Base-by-base conservation (phyloP, 106 monocot genomes). In the Hemerocallis citrina region DNA sequence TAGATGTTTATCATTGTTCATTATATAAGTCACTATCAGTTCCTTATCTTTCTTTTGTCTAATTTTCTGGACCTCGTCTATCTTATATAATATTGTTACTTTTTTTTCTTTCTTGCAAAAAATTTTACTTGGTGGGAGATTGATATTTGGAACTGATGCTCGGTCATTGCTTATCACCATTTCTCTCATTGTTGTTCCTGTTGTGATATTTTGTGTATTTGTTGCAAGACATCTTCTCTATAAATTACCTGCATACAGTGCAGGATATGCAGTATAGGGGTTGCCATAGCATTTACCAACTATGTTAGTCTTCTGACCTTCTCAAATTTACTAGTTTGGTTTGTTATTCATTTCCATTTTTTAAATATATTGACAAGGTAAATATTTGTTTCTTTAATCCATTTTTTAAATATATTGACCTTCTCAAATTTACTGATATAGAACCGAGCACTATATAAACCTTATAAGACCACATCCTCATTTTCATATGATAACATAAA, bases 121-220 rank as follows among this genome's bases (percentile, higher is more conserved):
- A 47, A 88, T 92, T 62, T 13, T 72, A 20, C 45, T 30, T 43
- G 38, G 52, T 56, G 71, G 71, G 44, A 63, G 71, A 32, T 64
- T 72, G 31, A 72, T 72, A 63, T 72, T 72, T 63, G 71, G 71
- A 72, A 62, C 71, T 17, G 63, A 72, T 63, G 71, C 71, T 17
- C 52, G 34, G 24, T 72, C 71, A 16, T 41, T 72, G 5, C 63
- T 72, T 44, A 55, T 72, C 34, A 88, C 88, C 14, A 68, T 85
- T 52, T 79, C 74, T 19, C 88, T 92, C 55, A 81, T 92, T 57
- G 68, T 77, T 34, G 73, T 76, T 29, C 92, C 92, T 41, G 58
- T 79, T 51, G 70, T 76, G 17, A 71, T 92, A 50, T 92, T 92
- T 46, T 92, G 92, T 52, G 74, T 79, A 39, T 88, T 88, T 76